Base-by-base conservation (phyloP, 2,329 filamentous ascomycete species). In the Aspergillus pseudoterreus region DNA sequence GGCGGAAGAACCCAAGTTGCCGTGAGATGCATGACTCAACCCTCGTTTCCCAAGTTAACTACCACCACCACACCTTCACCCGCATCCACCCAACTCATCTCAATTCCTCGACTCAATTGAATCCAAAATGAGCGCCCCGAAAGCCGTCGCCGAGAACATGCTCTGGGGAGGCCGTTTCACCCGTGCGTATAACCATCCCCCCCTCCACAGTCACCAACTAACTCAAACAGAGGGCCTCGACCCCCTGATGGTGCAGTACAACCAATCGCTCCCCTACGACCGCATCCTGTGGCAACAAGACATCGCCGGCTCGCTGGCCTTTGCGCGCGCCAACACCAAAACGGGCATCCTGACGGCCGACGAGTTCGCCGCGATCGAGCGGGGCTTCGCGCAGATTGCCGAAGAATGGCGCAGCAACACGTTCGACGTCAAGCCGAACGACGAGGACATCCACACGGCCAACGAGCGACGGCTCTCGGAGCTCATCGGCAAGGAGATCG, bases 191-290 rank as follows among this genome's bases (percentile, higher is more conserved):
- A 22, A 22, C 4, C 4, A 22, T 22, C 17, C 27, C n/a, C 15
- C 33, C 22, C 15, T 17, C n/a, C 15, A 10, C 15, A 19, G 12
- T 36, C 30, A 36, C 59, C 36, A 24, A 49, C 56, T 58, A 58
- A 63, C 56, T 45, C 30, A n/a, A 30, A 49, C 62, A 88, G 88
- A 89, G 76, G 87, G 82, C 61, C 83, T 92, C 60, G 89, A 95
- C 73, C 88, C 90, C 49, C 81, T 95, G 47, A 95, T 95, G 90
- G 80, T 85, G 55, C 79, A 87, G 59, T 95, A 92, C 78, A 95
- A 95, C 70, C 85, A 86, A 63, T 87, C 82, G 49, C 86, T 95
- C 61, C 83, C 82, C 67, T 92, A 87, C 72, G 90, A 95, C 72
- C 83, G 85, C 59, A 78, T 80, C 48, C 85, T 95, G 63, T 89